A percentile compares a stretch with the other conserved stretches of the same genome.
These are phyloP conservation scores for Chimonanthus praecox DNA, from an alignment of 164 flowering plant genomes.

Conservation along the genomic window DNA sequence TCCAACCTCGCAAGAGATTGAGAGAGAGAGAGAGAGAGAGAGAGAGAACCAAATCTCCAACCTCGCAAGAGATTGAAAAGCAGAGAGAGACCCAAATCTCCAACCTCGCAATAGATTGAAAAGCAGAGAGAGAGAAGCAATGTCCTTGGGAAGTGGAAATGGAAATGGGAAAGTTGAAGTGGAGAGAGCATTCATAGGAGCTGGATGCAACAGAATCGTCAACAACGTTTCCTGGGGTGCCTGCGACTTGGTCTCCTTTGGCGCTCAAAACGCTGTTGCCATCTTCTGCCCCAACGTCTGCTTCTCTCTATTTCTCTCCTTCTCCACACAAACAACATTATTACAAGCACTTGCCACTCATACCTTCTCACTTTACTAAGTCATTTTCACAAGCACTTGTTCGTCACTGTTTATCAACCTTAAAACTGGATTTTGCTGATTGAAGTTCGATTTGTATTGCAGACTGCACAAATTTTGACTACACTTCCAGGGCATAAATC, in stretches of 20 bases:
- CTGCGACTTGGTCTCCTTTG: constrained; percentile 69
- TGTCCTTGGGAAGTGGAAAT: neutral
- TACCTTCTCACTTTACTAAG: neutral
- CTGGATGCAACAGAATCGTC: constrained; percentile 91
- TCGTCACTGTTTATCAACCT: neutral
- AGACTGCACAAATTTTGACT: constrained; percentile 77
- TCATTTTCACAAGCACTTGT: neutral
- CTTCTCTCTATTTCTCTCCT: neutral
- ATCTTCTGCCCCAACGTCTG: constrained; percentile 73
- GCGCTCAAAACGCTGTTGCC: constrained; percentile 87
- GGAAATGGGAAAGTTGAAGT: constrained; percentile 23
- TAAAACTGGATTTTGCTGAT: neutral
- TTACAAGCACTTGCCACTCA: constrained; percentile 36
- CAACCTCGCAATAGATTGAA: no score
- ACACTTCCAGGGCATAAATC: constrained; percentile 93
- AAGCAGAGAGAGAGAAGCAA: neutral
- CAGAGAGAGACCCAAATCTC: no score
- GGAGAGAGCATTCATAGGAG: constrained; percentile 66
- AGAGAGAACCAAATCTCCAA: no score
- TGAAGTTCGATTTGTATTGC: constrained; percentile 8
- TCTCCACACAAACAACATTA: neutral
- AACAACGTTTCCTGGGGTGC: constrained; percentile 96
- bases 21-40: no score
- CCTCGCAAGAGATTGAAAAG: no score
- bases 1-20: no score